Evolutionary conservation across 495 filamentous ascomycete genomes (phyloP).

Genomic region (Penicillium fimorum): DNA sequence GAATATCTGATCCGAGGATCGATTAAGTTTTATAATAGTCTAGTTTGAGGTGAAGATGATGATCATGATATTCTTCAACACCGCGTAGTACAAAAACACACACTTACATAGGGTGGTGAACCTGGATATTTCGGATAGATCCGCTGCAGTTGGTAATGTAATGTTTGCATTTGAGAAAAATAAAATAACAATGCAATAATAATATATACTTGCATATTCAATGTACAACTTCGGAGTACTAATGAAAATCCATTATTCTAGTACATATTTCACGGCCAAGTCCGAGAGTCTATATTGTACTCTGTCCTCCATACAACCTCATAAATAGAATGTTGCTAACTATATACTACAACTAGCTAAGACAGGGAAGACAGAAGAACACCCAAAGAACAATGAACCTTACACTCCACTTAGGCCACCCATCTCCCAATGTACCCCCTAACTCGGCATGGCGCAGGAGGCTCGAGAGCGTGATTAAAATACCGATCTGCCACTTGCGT

Average conservation of each 20-base stretch:
- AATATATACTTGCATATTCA: background rate
- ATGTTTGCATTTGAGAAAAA: background rate
- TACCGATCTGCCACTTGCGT: constrained; percentile 20
- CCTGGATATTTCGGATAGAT: constrained; percentile 18
- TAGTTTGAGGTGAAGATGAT: constrained; percentile 8
- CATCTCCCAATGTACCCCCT: background rate
- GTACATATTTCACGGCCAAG: background rate
- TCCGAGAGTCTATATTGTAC: constrained; percentile 1
- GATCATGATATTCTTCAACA: background rate
- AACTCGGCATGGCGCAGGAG: constrained; percentile 13
- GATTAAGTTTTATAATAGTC: background rate
- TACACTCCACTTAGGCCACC: constrained; percentile 10
- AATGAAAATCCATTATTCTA: constrained; percentile 3
- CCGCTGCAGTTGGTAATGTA: constrained; percentile 11
- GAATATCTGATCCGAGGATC: background rate
- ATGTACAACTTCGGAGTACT: background rate
- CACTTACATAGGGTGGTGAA: background rate
- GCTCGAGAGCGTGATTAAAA: constrained; percentile 21
- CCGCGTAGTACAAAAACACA: background rate
- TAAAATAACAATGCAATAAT: background rate
- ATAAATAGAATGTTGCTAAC: background rate
- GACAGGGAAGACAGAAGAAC: constrained; percentile 16
- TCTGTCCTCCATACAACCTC: background rate
- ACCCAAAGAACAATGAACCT: constrained; percentile 11
- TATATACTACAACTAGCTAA: constrained; percentile 6